Base-by-base conservation (phyloP, 2,329 filamentous ascomycete genomes). In the Hypoxylon sp. region DNA sequence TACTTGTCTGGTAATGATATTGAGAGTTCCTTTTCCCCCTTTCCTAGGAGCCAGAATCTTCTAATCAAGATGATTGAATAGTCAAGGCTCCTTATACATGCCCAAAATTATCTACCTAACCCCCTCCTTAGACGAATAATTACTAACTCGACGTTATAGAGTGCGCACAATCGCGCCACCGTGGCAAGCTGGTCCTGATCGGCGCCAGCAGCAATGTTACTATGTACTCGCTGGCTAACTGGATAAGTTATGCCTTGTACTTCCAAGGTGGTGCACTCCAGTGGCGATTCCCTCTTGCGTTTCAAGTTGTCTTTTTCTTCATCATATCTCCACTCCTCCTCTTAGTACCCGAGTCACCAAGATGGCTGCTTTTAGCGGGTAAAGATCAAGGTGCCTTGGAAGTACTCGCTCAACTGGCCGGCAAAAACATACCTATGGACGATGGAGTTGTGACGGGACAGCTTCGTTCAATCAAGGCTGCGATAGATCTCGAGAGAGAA, bases 321-420 rank as follows among this genome's bases (percentile, higher is more conserved):
- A 74, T 81, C 27, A 75, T 82, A 33, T 71, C 75, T 7, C 73
- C 75, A 1, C 60, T 77, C 14, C 73, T 81, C 1, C 59, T 75
- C 0, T 74, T 79, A 30, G 76, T 80, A 63, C 62, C 77, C 55
- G 74, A 78, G 77, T 71, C 80, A 73, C 40, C 78, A 70, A 61
- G 82, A 64, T 89, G 84, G 83, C 75, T 87, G n/a, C 74, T 87
- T 20, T 76, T 84, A 7, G 72, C 88, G 61, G 85, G 88, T 65
- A 84, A 85, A n/a, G 81, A 85, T 0, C 75, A 79, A 3, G 72
- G 79, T 22, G 73, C 77, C 5, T 74, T 82, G n/a, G 78, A 82
- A 5, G 84, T 87, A 3, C 82, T 92, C 64, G 83, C 85, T 6
- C 86, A 85, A 67, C 88, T 88, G 83, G 85, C 17, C 80, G 89